Conservation (phyloP, 2,329 filamentous ascomycete species). For the Pyricularia grisea region DNA sequence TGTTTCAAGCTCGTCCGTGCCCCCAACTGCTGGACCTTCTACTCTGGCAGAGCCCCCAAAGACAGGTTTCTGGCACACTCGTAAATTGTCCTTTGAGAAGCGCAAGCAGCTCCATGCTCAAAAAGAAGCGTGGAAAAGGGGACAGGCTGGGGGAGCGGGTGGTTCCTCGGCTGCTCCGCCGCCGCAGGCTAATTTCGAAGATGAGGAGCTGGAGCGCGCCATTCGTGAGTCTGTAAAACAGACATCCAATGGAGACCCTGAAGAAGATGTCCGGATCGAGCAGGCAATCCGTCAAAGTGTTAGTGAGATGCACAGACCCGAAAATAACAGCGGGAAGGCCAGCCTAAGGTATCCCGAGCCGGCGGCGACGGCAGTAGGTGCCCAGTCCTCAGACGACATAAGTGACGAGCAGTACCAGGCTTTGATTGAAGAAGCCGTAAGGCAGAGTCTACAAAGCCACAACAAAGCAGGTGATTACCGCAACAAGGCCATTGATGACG, state of each 20-base stretch:
- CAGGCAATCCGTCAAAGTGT: conserved; percentile 66
- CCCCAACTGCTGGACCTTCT: neutral
- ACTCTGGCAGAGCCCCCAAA: conserved; percentile 17
- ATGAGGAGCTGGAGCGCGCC: conserved; percentile 59
- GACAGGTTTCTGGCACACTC: conserved; percentile 39
- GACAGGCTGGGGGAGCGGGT: conserved; percentile 11
- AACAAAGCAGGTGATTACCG: conserved; percentile 3
- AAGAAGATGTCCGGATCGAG: conserved; percentile 64
- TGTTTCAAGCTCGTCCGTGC: conserved; percentile 5
- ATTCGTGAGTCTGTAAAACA: conserved; percentile 60
- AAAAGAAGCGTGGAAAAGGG: conserved; percentile 32
- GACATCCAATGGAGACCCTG: conserved; percentile 58
- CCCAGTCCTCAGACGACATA: conserved; percentile 28
- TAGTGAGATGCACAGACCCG: conserved; percentile 33
- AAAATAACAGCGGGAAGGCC: neutral
- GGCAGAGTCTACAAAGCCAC: conserved; percentile 33
- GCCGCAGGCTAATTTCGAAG: conserved; percentile 20
- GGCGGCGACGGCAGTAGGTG: conserved; percentile 14
- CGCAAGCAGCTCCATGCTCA: conserved; percentile 38
- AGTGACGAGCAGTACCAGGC: conserved; percentile 50
- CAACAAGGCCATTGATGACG: conserved; percentile 10
- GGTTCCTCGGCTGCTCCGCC: neutral
- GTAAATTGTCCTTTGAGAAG: conserved; percentile 39
- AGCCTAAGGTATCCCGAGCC: neutral
- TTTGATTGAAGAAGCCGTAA: conserved; percentile 45